Conservation (phyloP, 495 filamentous ascomycete genomes). For the Podospora pseudocomata region DNA sequence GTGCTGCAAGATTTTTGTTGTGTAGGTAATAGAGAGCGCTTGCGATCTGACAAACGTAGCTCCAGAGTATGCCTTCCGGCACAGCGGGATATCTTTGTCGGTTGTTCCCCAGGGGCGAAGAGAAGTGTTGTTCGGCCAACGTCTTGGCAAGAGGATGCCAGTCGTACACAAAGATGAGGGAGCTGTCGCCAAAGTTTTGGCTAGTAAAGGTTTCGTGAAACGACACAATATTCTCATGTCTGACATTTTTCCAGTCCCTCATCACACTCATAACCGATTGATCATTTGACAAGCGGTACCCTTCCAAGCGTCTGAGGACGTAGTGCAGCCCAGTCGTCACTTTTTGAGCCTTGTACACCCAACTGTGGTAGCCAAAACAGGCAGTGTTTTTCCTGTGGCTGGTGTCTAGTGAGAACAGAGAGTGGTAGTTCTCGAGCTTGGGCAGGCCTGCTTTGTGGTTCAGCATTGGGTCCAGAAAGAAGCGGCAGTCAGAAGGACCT, state of each 20-base stretch:
- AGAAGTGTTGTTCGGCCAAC: slow-evolving; percentile 77
- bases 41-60: slow-evolving; percentile 89
- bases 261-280: slow-evolving; percentile 79
- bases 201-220: slow-evolving; percentile 93
- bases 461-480: neutral
- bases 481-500: slow-evolving; percentile 27
- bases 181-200: slow-evolving; percentile 87
- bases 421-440: slow-evolving; percentile 81
- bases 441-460: slow-evolving; percentile 56
- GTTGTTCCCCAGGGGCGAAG: slow-evolving; percentile 49
- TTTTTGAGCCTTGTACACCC: slow-evolving; percentile 94
- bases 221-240: slow-evolving; percentile 76
- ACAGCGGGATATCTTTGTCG: slow-evolving; percentile 49
- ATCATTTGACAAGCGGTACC: slow-evolving; percentile 74
- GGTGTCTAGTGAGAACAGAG: slow-evolving; percentile 84
- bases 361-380: slow-evolving; percentile 80
- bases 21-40: slow-evolving; percentile 86
- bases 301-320: slow-evolving; percentile 80
- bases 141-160: slow-evolving; percentile 91
- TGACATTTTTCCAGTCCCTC: slow-evolving; percentile 80
- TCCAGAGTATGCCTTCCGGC: slow-evolving; percentile 79
- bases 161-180: slow-evolving; percentile 88
- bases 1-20: slow-evolving; percentile 70
- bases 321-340: slow-evolving; percentile 82
- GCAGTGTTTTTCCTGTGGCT: slow-evolving; percentile 65